Conservation (phyloP, 2,329 filamentous ascomycete species). For the Simplicillium aogashimaense region DNA sequence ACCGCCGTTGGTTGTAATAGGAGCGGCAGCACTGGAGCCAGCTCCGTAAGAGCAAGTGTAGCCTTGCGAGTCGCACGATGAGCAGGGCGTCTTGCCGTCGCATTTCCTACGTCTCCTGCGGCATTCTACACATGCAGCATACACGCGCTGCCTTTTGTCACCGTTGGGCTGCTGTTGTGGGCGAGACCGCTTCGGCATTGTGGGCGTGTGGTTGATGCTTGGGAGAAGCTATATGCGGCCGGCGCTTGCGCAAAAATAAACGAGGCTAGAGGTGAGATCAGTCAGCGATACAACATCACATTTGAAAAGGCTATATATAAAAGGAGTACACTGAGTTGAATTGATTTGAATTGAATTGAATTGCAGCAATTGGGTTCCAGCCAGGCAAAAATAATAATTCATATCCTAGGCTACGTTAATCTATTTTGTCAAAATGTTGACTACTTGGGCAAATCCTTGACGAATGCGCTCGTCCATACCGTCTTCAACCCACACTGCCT, state of each 20-base stretch:
- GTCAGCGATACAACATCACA: no score
- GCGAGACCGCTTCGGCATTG: constrained; percentile 3
- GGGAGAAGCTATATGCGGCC: background rate
- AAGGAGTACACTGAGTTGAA: no score
- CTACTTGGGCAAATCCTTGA: background rate
- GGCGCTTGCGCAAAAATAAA: background rate
- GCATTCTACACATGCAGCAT: constrained; percentile 7
- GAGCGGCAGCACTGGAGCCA: background rate
- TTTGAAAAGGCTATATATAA: no score
- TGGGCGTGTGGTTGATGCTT: background rate
- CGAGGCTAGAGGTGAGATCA: background rate
- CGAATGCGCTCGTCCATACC: background rate
- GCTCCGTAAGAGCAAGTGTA: constrained; percentile 8
- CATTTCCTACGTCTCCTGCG: constrained; percentile 10
- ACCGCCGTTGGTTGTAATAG: constrained; percentile 1
- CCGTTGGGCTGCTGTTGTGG: background rate
- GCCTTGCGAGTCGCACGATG: constrained; percentile 7
- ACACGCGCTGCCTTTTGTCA: constrained; percentile 3
- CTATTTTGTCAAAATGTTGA: background rate
- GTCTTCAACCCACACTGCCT: background rate
- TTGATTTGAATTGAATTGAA: no score
- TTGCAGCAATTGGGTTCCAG: no score
- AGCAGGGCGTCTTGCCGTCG: constrained; percentile 7
- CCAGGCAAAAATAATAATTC: no score
- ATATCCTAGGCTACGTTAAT: no score